Evolutionary conservation across 108 stramenopile species (phyloP).

Genomic region (Pseudonitzschia delicatissima): DNA sequence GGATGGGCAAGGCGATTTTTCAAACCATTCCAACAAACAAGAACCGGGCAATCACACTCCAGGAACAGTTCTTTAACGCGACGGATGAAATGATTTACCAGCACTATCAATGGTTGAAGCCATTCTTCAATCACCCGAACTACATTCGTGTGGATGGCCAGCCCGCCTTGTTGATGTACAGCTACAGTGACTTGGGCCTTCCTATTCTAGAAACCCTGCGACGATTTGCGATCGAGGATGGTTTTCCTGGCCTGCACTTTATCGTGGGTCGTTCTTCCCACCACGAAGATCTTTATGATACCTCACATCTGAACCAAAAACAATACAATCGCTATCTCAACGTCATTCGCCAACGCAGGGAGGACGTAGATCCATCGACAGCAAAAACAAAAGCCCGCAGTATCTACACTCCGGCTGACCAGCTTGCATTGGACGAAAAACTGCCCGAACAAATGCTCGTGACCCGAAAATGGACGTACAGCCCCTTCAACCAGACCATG

Average conservation of each 20-base stretch:
- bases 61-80: slow-evolving; percentile 51
- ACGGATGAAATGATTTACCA: slow-evolving; percentile 28
- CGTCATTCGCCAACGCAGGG: background rate
- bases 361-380: background rate
- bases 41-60: slow-evolving; percentile 31
- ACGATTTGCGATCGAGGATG: slow-evolving; percentile 45
- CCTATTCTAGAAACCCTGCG: slow-evolving; percentile 37
- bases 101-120: slow-evolving; percentile 61
- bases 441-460: background rate
- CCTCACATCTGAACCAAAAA: background rate
- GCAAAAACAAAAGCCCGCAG: background rate
- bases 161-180: slow-evolving; percentile 55
- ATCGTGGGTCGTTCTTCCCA: slow-evolving; percentile 33
- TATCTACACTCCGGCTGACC: background rate
- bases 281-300: slow-evolving; percentile 26
- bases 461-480: slow-evolving; percentile 3
- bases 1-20: slow-evolving; percentile 49
- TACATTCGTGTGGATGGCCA: slow-evolving; percentile 45
- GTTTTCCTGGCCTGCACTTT: slow-evolving; percentile 46
- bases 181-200: slow-evolving; percentile 21
- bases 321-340: background rate
- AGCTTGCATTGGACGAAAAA: background rate
- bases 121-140: slow-evolving; percentile 61
- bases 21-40: slow-evolving; percentile 31
- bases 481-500: slow-evolving; percentile 39